Evolutionary conservation across 495 filamentous ascomycete genomes (phyloP).

Genomic region (Neurospora sp.): DNA sequence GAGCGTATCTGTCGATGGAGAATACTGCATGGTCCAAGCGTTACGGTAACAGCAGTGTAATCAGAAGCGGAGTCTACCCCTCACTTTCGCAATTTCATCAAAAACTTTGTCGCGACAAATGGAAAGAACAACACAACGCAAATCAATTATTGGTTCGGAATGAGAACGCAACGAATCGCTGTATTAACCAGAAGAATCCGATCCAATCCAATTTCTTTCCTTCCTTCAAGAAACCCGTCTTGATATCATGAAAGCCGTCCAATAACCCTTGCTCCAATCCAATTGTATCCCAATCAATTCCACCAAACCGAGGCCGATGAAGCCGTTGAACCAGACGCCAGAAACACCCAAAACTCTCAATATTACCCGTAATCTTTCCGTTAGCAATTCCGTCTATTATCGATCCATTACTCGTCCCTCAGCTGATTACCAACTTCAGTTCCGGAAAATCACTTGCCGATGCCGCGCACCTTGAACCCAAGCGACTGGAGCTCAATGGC

Average conservation of each 20-base stretch:
- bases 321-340: not conserved
- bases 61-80: not conserved
- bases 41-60: not conserved
- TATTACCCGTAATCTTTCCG: not conserved
- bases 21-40: not conserved
- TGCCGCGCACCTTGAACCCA: constrained; percentile 18
- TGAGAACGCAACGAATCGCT: not conserved
- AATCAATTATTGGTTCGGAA: not conserved
- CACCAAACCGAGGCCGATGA: not conserved
- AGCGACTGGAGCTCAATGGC: constrained; percentile 15
- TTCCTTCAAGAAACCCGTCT: not conserved
- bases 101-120: not conserved
- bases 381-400: not conserved
- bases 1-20: not conserved
- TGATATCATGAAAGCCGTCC: not conserved
- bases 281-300: not conserved
- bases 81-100: not conserved
- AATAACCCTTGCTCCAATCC: not conserved
- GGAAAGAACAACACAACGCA: not conserved
- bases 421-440: not conserved
- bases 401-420: not conserved
- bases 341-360: not conserved
- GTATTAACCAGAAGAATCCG: not conserved
- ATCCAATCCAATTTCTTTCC: not conserved
- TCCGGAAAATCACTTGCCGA: constrained; percentile 14